Evolutionary conservation across 140 eudicot species (phyloP), one percentile per base, ranked within the genome.

Genomic region (Erigeron philadelphicus): DNA sequence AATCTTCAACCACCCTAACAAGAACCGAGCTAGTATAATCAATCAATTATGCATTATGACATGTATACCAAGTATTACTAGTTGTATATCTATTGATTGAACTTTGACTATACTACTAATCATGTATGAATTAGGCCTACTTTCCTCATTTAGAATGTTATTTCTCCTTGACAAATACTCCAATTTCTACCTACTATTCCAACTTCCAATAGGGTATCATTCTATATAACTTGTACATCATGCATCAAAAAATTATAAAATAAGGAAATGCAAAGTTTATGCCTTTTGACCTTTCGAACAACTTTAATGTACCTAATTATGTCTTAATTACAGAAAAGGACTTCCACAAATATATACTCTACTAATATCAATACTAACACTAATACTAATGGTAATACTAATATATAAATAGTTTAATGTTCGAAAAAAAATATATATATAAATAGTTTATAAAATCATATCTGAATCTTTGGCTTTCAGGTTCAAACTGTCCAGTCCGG

Each of bases 281-380:
- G 47, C 64, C 45, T 67, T 60, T 68, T 49, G 49, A 61, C 47
- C 68, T 41, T 49, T 48, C 57, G 62, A 75, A 75, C 70, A 75
- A 57, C 75, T 67, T 47, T 18, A 67, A 31, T 46, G 55, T 3
- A 19, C 68, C 47, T 1, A 9, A 5, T 10, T 65, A 46, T 46
- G 19, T 75, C 57, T 35, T 57, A 46, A 50, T 43, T 31, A 47
- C 74, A 74, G n/a, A n/a, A 64, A 73, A 54, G 40, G 57, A 9
- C 49, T 21, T 52, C 15, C 40, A 53, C 64, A 23, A 11, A 17
- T 3, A 12, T 48, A 11, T 31, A 31, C 38, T 31, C 4, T 1
- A 31, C 38, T 31, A 2, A 31, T 31, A 31, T 0, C 3, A 31
- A 31, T 2, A 31, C 4, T 31, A 31, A 0, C 4, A 31, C 38